Base-by-base conservation (phyloP, 2,329 filamentous ascomycete species). In the Aspergillus carbonarius region DNA sequence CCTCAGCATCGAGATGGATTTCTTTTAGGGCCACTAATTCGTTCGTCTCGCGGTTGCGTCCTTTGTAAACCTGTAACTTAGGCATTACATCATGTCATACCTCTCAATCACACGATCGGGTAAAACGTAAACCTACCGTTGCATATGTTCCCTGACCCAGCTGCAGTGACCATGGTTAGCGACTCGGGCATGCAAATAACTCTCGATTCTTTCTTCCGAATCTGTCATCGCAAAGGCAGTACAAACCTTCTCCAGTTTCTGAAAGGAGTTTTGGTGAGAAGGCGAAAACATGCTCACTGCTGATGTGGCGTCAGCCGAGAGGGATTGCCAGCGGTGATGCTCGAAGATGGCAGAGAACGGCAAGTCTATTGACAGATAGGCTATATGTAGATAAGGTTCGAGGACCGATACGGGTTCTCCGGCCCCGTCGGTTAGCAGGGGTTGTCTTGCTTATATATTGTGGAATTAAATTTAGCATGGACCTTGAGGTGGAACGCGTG, bases 1-100 rank as follows among this genome's bases (percentile, higher is more conserved):
- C 93, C 81, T 98, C 93, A 4, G 25, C 23, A 12, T 48, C 44
- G 23, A 48, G 44, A 18, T 17, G 15, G 25, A 48, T 48, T 30
- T 48, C 44, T 48, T 48, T 48, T 15, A 48, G 17, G 44, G 44
- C 44, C 23, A 48, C 44, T 12, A 48, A 17, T 32, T 48, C 44
- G n/a, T 48, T 48, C 15, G 44, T 48, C 25, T 32, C 23, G 15
- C 44, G 44, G 17, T 48, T 48, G 44, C 44, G 44, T 48, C 44
- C 44, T 30, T 48, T 48, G 27, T 48, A 48, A 17, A 48, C 44
- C 44, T 48, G 25, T 7, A 30, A 18, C 17, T 1, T 2, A n/a
- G n/a, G 13, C 25, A 3, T 9, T 10, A 10, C 5, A 32, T n/a
- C 1, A n/a, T 17, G 44, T 30, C 25, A 48, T 48, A 17, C n/a